Evolutionary conservation across 1,284 basidiomycete species (phyloP).

Genomic region (Chalciporus piperatoides): DNA sequence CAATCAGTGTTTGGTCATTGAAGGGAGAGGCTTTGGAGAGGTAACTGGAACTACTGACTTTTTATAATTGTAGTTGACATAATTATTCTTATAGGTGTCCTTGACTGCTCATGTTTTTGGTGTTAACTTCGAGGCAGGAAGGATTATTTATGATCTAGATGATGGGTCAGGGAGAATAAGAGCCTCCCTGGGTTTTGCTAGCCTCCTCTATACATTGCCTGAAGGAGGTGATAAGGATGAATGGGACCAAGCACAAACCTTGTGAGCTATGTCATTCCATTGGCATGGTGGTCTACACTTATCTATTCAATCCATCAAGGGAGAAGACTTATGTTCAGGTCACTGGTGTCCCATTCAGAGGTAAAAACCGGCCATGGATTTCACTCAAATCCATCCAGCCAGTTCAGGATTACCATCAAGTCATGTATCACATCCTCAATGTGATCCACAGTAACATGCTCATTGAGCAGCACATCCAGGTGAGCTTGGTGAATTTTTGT

Average conservation of each 20-base stretch:
- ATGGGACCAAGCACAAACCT: not conserved
- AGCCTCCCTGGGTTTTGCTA: conserved; percentile 11
- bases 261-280: conserved; percentile 17
- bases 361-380: conserved; percentile 2
- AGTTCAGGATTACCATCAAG: conserved; percentile 24
- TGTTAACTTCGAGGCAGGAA: not conserved
- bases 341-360: conserved; percentile 3
- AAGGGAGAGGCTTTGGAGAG: conserved; percentile 9
- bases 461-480: conserved; percentile 10
- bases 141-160: conserved; percentile 20
- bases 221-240: conserved; percentile 18
- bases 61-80: not conserved
- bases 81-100: conserved; percentile 14
- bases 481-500: conserved; percentile 3
- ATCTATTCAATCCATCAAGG: conserved; percentile 8
- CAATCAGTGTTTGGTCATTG: conserved; percentile 12
- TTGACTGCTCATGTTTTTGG: conserved; percentile 25
- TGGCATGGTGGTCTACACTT: not conserved
- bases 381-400: conserved; percentile 13
- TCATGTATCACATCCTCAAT: conserved; percentile 25
- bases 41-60: conserved; percentile 16
- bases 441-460: conserved; percentile 18
- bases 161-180: conserved; percentile 31
- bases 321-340: conserved; percentile 21
- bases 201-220: not conserved